phyloP scores from a whole-genome alignment of 2,329 filamentous ascomycete genomes.

The Simplicillium aogashimaense region DNA sequence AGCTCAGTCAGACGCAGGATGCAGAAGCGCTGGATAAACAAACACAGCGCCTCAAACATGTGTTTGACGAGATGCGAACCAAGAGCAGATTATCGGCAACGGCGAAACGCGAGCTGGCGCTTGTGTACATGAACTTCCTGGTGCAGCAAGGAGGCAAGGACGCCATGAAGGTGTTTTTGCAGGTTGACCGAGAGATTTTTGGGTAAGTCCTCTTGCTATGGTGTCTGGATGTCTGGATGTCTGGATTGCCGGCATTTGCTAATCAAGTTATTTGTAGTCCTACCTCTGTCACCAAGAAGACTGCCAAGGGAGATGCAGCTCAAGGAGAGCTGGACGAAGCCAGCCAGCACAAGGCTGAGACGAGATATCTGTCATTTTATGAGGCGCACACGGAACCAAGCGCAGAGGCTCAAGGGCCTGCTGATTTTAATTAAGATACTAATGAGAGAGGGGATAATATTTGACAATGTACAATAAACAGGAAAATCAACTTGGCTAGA shows the following conservation, averaged over 20 bases:
- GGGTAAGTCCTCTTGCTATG: constrained; percentile 62
- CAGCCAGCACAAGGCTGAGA: constrained; percentile 40
- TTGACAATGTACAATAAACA: background rate
- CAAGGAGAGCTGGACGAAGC: constrained; percentile 39
- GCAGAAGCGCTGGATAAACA: constrained; percentile 54
- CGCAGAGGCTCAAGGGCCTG: constrained; percentile 36
- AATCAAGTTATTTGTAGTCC: constrained; percentile 8
- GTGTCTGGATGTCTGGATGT: constrained; percentile 7
- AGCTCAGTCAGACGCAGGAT: constrained; percentile 70
- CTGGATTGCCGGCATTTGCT: background rate
- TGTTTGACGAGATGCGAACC: constrained; percentile 64
- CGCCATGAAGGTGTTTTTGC: constrained; percentile 76
- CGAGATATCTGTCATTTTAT: constrained; percentile 40
- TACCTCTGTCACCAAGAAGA: constrained; percentile 12
- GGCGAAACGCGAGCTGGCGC: constrained; percentile 64
- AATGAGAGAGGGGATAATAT: no score
- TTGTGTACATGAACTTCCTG: constrained; percentile 74
- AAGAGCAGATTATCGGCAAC: constrained; percentile 60
- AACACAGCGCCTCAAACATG: constrained; percentile 66
- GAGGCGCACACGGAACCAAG: constrained; percentile 39
- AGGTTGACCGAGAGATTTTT: constrained; percentile 77
- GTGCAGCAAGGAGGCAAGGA: constrained; percentile 74
- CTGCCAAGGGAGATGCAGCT: constrained; percentile 35
- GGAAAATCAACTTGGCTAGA: background rate
- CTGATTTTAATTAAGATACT: constrained; percentile 35